phyloP scores from a whole-genome alignment of 106 monocot genomes.

The Dendrobium officinale region DNA sequence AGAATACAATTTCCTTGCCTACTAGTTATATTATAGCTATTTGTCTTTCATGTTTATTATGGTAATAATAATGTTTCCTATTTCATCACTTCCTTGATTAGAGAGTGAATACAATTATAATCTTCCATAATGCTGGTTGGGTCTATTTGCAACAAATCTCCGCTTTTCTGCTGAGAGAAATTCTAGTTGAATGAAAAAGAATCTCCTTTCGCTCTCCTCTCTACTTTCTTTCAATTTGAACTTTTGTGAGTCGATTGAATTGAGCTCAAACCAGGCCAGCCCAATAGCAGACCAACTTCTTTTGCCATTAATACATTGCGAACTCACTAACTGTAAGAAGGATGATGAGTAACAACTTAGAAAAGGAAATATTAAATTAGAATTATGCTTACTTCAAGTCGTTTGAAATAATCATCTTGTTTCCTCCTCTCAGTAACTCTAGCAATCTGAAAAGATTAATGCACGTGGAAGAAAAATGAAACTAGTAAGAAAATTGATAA shows the following conservation, averaged over 20 bases:
- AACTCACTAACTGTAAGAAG: not conserved
- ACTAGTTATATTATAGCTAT: no score
- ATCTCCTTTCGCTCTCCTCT: not conserved
- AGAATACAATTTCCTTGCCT: no score
- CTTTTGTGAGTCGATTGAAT: no score
- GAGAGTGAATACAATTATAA: no score
- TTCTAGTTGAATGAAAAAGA: not conserved
- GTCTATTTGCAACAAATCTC: no score
- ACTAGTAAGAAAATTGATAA: not conserved
- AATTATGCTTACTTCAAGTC: constrained; percentile 58
- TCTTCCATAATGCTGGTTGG: no score
- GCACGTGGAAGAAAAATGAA: not conserved
- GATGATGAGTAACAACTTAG: not conserved
- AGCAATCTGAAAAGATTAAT: constrained; percentile 43
- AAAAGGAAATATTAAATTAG: not conserved
- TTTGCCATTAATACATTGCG: not conserved
- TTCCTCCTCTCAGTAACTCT: constrained; percentile 54
- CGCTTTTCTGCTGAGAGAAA: not conserved
- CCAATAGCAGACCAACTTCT: not conserved
- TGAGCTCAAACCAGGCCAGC: no score
- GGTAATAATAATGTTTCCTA: no score
- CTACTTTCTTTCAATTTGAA: not conserved
- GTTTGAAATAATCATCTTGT: constrained; percentile 58
- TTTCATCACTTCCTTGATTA: no score
- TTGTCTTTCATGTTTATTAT: no score